A percentile compares a stretch with the other conserved stretches of the same genome.
These are phyloP conservation scores for Pseudonitzschia pungens DNA, from an alignment of 108 stramenopile genomes.

Conservation along the genomic window DNA sequence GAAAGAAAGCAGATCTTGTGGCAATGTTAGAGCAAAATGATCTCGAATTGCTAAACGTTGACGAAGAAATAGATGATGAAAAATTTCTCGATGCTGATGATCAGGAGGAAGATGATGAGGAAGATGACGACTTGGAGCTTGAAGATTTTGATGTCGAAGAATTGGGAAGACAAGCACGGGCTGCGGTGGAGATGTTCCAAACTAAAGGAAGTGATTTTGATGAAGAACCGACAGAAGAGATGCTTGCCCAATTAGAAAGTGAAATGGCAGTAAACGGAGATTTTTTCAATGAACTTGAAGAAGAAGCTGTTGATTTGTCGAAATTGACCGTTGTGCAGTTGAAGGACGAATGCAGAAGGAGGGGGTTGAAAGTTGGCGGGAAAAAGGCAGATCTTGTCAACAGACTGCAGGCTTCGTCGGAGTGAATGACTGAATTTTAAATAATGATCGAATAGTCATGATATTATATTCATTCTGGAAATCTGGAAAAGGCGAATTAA, in stretches of 20 bases:
- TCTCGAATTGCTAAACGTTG: conserved; percentile 4
- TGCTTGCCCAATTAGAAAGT: conserved; percentile 25
- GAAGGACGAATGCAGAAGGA: conserved; percentile 42
- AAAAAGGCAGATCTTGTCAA: conserved; percentile 51
- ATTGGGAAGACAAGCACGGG: conserved; percentile 42
- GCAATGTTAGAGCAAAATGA: conserved; percentile 21
- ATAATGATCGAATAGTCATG: not conserved
- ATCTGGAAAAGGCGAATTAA: too few species aligned
- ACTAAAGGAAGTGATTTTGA: conserved; percentile 8
- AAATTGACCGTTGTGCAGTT: conserved; percentile 45
- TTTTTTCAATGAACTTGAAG: not conserved
- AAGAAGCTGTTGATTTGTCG: conserved; percentile 1
- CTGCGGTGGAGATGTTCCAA: conserved; percentile 36
- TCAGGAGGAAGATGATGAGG: not conserved
- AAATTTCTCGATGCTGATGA: not conserved
- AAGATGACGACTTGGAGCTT: conserved; percentile 13
- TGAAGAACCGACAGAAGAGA: conserved; percentile 43
- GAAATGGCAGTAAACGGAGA: conserved; percentile 26
- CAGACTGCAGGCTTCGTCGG: conserved; percentile 23
- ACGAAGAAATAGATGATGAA: conserved; percentile 13
- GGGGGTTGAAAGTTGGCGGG: conserved; percentile 46
- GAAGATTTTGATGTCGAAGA: conserved; percentile 37
- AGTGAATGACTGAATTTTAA: not conserved
- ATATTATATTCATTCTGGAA: not conserved
- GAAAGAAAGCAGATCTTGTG: conserved; percentile 29